These are phyloP conservation scores for Chaetomium sp. DNA, from an alignment of 2,329 filamentous ascomycete genomes.

Conservation along the genomic window DNA sequence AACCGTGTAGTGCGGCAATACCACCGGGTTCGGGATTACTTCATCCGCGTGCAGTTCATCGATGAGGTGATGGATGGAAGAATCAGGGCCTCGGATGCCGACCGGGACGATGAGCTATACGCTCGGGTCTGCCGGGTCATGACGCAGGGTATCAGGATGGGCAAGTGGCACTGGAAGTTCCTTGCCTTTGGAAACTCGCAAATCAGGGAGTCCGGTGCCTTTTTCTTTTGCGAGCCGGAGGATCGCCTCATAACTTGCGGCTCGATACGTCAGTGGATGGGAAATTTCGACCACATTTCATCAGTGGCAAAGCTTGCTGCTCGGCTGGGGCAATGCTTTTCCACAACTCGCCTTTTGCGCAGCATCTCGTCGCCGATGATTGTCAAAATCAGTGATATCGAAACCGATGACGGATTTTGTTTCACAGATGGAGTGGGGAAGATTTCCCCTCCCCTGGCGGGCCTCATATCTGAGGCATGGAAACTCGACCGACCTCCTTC, in stretches of 20 bases:
- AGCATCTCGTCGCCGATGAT: constrained; percentile 54
- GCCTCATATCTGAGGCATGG: constrained; percentile 66
- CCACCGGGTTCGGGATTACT: constrained; percentile 62
- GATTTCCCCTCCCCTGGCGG: constrained; percentile 72
- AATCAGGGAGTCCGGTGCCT: constrained; percentile 83
- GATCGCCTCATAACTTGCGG: constrained; percentile 56
- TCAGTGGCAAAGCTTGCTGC: constrained; percentile 86
- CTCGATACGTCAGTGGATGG: constrained; percentile 81
- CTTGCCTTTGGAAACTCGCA: constrained; percentile 95
- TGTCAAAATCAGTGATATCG: constrained; percentile 62
- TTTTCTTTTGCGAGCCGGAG: constrained; percentile 69
- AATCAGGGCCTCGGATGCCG: constrained; percentile 49
- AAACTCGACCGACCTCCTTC: constrained; percentile 61
- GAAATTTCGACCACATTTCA: constrained; percentile 71
- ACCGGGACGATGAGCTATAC: constrained; percentile 63
- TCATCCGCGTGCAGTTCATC: constrained; percentile 82
- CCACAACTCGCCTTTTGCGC: constrained; percentile 73
- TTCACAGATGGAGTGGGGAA: constrained; percentile 94
- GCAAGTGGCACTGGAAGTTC: constrained; percentile 77
- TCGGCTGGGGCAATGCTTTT: constrained; percentile 89
- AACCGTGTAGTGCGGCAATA: constrained; percentile 80
- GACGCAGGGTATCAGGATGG: constrained; percentile 72
- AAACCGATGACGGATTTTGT: constrained; percentile 58
- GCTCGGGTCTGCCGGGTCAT: constrained; percentile 66
- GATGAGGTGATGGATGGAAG: constrained; percentile 65